Base-by-base conservation (phyloP, 2,329 filamentous ascomycete species). In the Coniochaeta sp. region DNA sequence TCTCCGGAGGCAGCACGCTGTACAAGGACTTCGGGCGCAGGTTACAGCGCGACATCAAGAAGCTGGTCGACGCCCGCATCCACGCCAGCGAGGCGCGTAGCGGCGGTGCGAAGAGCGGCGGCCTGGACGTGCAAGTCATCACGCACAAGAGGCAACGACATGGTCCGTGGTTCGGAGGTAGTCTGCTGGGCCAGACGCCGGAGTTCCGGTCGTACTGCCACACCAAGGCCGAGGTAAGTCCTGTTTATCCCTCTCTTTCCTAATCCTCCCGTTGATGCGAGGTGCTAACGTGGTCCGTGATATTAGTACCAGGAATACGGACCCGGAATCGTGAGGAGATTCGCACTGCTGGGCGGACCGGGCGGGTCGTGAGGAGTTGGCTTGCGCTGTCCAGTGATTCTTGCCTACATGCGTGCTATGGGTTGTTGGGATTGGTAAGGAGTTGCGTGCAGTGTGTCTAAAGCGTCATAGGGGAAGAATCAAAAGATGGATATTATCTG, bases 201-300 rank as follows among this genome's bases (percentile, higher is more conserved):
- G 95, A 99, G 71, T 99, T 99, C 79, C 84, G 90, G 68, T 96
- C 91, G 66, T 99, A 97, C 75, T 99, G 94, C 76, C 95, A 99
- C 72, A 99, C 89, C 52, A 94, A 94, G 77, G 84, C 83, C 27
- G 82, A 85, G 76, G 80, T 83, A 65, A 60, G 76, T 62, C 42
- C 50, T n/a, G n/a, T n/a, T n/a, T n/a, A n/a, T 38, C 28, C 24
- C 27, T 33, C 20, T 26, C 24, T 9, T 7, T 4, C 32, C n/a
- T 51, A 8, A 20, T 14, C 9, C 35, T 28, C 5, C 53, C 38
- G 22, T 47, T 24, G 20, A 4, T 42, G n/a, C 12, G 12, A 30
- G 10, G 49, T 38, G 40, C 52, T 59, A 50, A 65, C 60, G 18
- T 16, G 8, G 1, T 38, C n/a, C n/a, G n/a, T n/a, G 7, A 67